A percentile compares a stretch with the other conserved stretches of the same genome.
phyloP scores from a whole-genome alignment of 305 asterid species.

The Solanum hybrid region DNA sequence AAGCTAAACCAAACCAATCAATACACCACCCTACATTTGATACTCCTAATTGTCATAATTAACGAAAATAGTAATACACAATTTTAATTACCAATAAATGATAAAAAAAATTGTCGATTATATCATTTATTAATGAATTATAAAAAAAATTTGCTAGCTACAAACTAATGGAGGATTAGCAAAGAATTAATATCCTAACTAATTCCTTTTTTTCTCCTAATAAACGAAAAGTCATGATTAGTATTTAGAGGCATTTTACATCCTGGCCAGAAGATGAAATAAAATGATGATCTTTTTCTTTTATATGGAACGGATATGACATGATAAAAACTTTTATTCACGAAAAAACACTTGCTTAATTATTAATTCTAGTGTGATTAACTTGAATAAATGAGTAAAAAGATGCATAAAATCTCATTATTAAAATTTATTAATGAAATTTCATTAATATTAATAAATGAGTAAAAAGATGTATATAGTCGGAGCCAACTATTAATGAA shows the following conservation, averaged over 20 bases:
- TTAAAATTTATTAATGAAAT: background rate
- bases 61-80: background rate
- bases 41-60: background rate
- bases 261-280: background rate
- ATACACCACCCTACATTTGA: background rate
- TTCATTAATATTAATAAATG: background rate
- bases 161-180: background rate
- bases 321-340: background rate
- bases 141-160: background rate
- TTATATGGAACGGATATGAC: background rate
- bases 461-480: background rate
- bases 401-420: too few species aligned
- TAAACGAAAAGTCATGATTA: background rate
- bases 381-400: background rate
- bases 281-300: background rate
- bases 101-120: too few species aligned
- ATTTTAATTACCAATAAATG: background rate
- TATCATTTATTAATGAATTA: background rate
- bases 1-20: background rate
- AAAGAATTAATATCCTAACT: background rate
- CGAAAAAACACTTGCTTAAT: background rate
- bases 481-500: background rate
- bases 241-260: background rate
- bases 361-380: background rate
- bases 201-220: background rate